Percentiles rank a stretch among this genome's conserved stretches.
phyloP scores from a whole-genome alignment of 352 stramenopile species.

The Globisporangium recalcitrans region DNA sequence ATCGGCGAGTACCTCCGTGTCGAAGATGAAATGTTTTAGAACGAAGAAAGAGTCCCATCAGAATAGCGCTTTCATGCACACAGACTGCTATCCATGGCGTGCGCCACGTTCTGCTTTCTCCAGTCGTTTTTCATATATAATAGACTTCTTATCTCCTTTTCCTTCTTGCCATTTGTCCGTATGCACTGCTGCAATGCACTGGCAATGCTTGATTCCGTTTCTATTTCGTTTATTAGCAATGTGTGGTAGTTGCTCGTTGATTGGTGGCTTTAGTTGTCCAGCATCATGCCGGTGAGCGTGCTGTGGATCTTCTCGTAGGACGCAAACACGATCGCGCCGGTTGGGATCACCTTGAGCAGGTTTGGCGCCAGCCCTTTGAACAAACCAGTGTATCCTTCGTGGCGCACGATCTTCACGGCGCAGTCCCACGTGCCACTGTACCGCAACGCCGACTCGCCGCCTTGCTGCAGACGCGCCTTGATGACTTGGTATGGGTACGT shows the following conservation, averaged over 20 bases:
- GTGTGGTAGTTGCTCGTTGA: neutral
- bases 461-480: conserved; percentile 94
- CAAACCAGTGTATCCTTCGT: conserved; percentile 90
- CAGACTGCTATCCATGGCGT: neutral
- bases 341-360: conserved; percentile 94
- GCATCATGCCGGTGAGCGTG: conserved; percentile 38
- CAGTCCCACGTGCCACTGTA: conserved; percentile 91
- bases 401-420: conserved; percentile 82
- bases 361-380: conserved; percentile 96
- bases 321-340: conserved; percentile 92
- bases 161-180: neutral
- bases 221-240: neutral
- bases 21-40: conserved; percentile 97
- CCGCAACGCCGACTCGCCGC: conserved; percentile 64
- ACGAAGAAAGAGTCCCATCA: neutral
- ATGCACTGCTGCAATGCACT: neutral
- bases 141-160: conserved; percentile 39
- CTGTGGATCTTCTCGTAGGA: conserved; percentile 81
- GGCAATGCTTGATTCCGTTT: conserved; percentile 15
- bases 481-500: conserved; percentile 97
- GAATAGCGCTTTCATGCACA: neutral
- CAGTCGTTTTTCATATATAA: conserved; percentile 42
- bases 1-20: conserved; percentile 98
- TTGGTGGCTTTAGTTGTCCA: conserved; percentile 30
- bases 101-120: neutral